A percentile compares a stretch with the other conserved stretches of the same genome.
These are phyloP conservation scores for Globisporangium heterothallicum DNA, from an alignment of 352 stramenopile genomes.

Conservation along the genomic window DNA sequence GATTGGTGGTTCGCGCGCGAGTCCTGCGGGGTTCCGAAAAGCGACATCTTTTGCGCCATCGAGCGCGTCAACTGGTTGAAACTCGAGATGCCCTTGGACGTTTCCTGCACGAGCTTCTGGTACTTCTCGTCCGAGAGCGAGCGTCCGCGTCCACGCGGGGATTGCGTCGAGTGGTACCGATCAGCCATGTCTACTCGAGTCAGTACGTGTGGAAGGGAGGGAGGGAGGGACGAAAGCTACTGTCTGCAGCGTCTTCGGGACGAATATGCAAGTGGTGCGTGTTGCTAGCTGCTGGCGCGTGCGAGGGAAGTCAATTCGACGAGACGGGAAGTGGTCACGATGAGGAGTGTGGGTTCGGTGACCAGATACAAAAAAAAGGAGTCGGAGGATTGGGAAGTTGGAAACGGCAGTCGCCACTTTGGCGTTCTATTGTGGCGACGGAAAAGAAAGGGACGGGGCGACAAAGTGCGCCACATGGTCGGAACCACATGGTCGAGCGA, in stretches of 20 bases:
- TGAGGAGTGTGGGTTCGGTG: not conserved
- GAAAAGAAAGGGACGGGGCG: not conserved
- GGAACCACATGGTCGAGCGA: not conserved
- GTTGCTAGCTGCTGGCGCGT: not conserved
- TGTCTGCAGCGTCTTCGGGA: no score
- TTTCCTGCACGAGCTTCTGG: constrained; percentile 72
- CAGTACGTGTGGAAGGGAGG: not conserved
- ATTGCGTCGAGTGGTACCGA: constrained; percentile 58
- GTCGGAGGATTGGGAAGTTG: no score
- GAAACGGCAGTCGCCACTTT: not conserved
- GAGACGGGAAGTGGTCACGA: not conserved
- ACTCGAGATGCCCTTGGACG: constrained; percentile 80
- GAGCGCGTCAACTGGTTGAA: constrained; percentile 83
- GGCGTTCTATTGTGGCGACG: not conserved
- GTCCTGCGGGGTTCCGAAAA: constrained; percentile 81
- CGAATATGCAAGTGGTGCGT: not conserved
- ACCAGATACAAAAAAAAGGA: not conserved
- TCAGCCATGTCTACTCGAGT: constrained; percentile 41
- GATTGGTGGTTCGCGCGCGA: constrained; percentile 76
- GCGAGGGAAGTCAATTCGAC: not conserved
- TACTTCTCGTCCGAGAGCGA: constrained; percentile 59
- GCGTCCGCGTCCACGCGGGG: constrained; percentile 30
- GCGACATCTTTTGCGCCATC: constrained; percentile 84
- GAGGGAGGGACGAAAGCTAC: not conserved
- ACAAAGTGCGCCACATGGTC: not conserved